These are phyloP conservation scores for Brassica cretica DNA, from an alignment of 345 rosid genomes.

Conservation along the genomic window DNA sequence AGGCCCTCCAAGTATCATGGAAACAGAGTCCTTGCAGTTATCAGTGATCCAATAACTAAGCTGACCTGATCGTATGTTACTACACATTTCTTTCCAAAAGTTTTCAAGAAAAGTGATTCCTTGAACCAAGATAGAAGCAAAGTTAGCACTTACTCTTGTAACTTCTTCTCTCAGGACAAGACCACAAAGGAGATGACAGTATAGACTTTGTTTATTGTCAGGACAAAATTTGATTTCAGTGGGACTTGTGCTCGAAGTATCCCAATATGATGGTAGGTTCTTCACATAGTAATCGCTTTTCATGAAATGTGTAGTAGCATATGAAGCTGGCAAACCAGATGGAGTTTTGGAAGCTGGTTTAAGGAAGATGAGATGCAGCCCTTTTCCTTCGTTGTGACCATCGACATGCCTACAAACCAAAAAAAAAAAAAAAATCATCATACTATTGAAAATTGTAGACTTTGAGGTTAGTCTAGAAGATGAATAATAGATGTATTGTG, in stretches of 20 bases:
- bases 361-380: constrained; percentile 1
- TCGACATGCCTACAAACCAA: constrained; percentile 12
- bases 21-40: constrained; percentile 43
- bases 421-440: neutral
- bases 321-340: constrained; percentile 17
- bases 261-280: constrained; percentile 45
- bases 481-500: neutral
- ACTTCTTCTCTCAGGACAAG: constrained; percentile 56
- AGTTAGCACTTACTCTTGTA: constrained; percentile 45
- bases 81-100: constrained; percentile 39
- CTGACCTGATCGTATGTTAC: constrained; percentile 48
- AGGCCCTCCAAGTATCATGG: constrained; percentile 36
- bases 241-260: constrained; percentile 52
- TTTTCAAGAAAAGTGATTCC: constrained; percentile 64
- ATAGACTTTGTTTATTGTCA: constrained; percentile 70
- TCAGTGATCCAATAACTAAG: constrained; percentile 67
- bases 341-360: neutral
- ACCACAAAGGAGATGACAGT: constrained; percentile 66
- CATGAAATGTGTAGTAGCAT: constrained; percentile 17
- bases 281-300: constrained; percentile 48
- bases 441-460: neutral
- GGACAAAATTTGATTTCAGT: constrained; percentile 59
- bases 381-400: constrained; percentile 15
- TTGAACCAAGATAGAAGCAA: constrained; percentile 54
- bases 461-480: neutral